Evolutionary conservation across 2,329 filamentous ascomycete species (phyloP).

Genomic region (Fusarium odoratissimum): DNA sequence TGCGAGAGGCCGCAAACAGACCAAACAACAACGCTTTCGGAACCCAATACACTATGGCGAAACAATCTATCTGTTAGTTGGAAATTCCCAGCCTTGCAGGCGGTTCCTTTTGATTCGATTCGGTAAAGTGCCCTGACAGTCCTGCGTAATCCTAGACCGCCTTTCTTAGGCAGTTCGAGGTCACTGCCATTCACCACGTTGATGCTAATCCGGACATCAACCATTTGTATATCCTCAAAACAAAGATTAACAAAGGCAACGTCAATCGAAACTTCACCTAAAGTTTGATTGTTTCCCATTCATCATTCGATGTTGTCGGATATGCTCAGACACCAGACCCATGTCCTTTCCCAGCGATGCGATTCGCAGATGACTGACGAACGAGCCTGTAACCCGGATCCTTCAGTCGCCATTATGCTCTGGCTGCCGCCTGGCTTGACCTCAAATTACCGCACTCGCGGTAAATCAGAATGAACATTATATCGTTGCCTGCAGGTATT

Average conservation of each 20-base stretch:
- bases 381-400: not conserved
- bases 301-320: not conserved
- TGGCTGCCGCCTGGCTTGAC: not conserved
- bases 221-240: not conserved
- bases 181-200: not conserved
- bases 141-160: slow-evolving; percentile 11
- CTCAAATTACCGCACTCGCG: not conserved
- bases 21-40: not conserved
- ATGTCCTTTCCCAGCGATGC: not conserved
- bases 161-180: slow-evolving; percentile 1
- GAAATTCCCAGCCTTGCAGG: slow-evolving; percentile 4
- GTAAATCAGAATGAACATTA: not conserved
- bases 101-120: not conserved
- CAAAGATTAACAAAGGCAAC: not conserved
- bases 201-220: not conserved
- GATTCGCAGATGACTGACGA: not conserved
- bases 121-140: not conserved
- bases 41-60: not conserved
- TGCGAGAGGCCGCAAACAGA: not conserved
- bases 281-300: not conserved
- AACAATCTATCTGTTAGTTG: not conserved
- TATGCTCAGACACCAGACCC: not conserved
- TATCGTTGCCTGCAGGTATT: not conserved
- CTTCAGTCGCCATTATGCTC: not conserved
- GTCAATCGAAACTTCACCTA: not conserved